Evolutionary conservation across 2,329 filamentous ascomycete species (phyloP), one percentile per base, ranked within the genome.

Genomic region (Fusarium sarcochroum): DNA sequence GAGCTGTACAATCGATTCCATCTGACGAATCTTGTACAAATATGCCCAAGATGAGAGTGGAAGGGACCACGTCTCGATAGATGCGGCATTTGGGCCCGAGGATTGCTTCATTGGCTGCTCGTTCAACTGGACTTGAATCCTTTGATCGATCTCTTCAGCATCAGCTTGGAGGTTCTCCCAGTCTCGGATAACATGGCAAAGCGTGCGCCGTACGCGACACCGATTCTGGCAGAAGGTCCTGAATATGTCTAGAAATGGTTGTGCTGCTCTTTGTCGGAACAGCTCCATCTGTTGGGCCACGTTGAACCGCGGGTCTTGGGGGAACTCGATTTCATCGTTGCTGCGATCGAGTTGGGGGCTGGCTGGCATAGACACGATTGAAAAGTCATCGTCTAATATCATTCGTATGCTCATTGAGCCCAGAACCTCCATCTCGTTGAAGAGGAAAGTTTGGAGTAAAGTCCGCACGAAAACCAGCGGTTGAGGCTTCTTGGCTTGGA

Each of bases 1-100:
- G 32, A 98, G 88, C 75, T 98, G 92, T 17, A 98, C 86, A 45
- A 97, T 91, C 84, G 90, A 91, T 76, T 95, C 91, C 86, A 98
- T 93, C 74, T 95, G 89, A 30, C 87, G 88, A n/a, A 98, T 85
- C 78, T 98, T 98, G 79, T 97, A 93, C 62, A 94, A 87, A 73
- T 95, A 97, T 0, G 90, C 88, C 96, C 96, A 99, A 5, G 92
- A 94, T 2, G 92, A 93, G 1, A 98, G 84, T 0, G 93, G 90
- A 52, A 92, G 91, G 0, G 90, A 85, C 75, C 88, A 90, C 1
- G 88, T 82, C 44, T 90, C 86, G 4, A 80, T 81, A 49, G 82
- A 83, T 1, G 80, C 76, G 63, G 74, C 54, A 27, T 68, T 66
- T 23, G 70, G 57, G 2, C 76, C 72, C 2, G 80, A 80, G 50